phyloP scores from a whole-genome alignment of 768 basidiomycete species.

The Boletus subparvulus region DNA sequence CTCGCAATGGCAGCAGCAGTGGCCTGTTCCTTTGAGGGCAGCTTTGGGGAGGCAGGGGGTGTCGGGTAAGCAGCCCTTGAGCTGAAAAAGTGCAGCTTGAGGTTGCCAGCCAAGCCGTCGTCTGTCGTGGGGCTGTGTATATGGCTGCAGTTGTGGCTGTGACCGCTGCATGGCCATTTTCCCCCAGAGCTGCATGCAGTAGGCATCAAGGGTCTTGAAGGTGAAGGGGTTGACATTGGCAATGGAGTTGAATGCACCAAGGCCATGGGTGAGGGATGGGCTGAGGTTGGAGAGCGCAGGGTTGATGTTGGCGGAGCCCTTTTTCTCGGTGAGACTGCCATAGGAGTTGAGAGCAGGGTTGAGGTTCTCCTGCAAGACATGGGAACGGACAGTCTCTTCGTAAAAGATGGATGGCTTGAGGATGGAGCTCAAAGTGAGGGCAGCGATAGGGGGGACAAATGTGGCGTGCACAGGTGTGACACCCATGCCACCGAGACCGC shows the following conservation, averaged over 20 bases:
- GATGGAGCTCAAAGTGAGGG: constrained; percentile 28
- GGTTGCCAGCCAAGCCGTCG: constrained; percentile 41
- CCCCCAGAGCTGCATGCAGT: constrained; percentile 91
- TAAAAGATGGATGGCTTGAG: constrained; percentile 33
- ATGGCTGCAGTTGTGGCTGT: constrained; percentile 31
- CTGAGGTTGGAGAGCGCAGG: constrained; percentile 31
- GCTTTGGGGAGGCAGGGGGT: constrained; percentile 41
- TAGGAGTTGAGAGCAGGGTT: constrained; percentile 28
- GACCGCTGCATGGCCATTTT: constrained; percentile 79
- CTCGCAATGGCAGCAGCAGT: constrained; percentile 65
- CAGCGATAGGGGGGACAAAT: constrained; percentile 68
- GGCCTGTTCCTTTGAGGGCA: constrained; percentile 35
- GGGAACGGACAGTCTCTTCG: constrained; percentile 27
- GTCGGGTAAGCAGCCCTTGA: constrained; percentile 38
- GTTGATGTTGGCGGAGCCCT: constrained; percentile 31
- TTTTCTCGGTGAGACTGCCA: constrained; percentile 29
- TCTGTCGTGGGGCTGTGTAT: constrained; percentile 30
- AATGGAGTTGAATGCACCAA: constrained; percentile 70
- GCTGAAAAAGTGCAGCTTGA: constrained; percentile 40
- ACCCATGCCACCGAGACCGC: constrained; percentile 66
- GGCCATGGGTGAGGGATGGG: constrained; percentile 22
- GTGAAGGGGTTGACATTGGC: constrained; percentile 81
- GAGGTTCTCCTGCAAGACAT: constrained; percentile 24
- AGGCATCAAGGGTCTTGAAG: constrained; percentile 82
- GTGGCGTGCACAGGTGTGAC: constrained; percentile 85